Conservation (phyloP, 768 basidiomycete genomes). For the Auricularia heimuer region DNA sequence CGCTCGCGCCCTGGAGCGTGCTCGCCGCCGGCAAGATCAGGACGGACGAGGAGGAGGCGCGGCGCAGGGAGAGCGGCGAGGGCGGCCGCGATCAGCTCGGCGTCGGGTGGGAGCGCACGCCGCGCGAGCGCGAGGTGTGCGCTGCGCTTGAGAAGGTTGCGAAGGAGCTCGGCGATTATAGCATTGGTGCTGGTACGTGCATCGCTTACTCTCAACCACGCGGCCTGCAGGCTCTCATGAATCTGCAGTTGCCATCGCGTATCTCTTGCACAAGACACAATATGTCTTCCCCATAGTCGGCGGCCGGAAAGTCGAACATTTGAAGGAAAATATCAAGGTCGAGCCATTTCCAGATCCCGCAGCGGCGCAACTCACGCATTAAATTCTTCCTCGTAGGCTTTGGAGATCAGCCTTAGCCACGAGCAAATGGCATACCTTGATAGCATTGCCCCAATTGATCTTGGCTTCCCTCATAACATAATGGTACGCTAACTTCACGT, state of each 20-base stretch:
- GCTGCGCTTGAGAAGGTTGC: constrained; percentile 30
- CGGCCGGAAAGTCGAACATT: constrained; percentile 16
- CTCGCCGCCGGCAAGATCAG: constrained; percentile 10
- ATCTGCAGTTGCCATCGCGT: constrained; percentile 14
- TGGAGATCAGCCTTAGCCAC: no score
- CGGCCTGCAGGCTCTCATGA: no score
- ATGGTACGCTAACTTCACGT: no score
- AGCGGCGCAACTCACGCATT: no score
- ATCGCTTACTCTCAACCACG: not conserved
- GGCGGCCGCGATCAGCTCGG: constrained; percentile 7
- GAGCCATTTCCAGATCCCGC: no score
- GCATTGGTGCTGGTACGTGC: constrained; percentile 35
- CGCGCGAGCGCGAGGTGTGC: constrained; percentile 8
- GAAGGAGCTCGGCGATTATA: constrained; percentile 36
- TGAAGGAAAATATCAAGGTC: constrained; percentile 1
- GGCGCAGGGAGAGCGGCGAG: constrained; percentile 17
- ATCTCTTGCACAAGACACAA: constrained; percentile 21
- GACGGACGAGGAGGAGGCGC: constrained; percentile 16
- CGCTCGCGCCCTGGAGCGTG: not conserved
- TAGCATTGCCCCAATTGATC: no score
- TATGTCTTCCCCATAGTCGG: constrained; percentile 18
- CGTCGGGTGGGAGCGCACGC: constrained; percentile 5
- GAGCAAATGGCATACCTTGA: no score
- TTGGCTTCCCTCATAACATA: no score
- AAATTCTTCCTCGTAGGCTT: no score